These are phyloP conservation scores for Pestalotiopsis fici DNA, from an alignment of 2,329 filamentous ascomycete genomes.

Conservation along the genomic window DNA sequence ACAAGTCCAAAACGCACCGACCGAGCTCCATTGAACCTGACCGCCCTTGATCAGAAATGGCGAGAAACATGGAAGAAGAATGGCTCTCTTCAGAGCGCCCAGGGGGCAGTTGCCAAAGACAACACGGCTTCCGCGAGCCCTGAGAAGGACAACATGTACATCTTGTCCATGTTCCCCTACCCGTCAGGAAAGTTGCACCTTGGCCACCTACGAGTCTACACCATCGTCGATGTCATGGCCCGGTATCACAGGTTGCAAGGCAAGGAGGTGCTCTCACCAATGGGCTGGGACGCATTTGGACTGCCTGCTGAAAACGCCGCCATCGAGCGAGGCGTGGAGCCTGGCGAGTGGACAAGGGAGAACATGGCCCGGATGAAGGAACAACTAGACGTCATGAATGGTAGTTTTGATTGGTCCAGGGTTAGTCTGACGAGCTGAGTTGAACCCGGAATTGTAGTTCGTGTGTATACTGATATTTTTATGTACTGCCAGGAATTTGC, in stretches of 20 bases:
- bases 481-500: slow-evolving; percentile 65
- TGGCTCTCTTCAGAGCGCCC: neutral
- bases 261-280: slow-evolving; percentile 77
- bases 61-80: slow-evolving; percentile 42
- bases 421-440: slow-evolving; percentile 54
- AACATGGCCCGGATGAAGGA: slow-evolving; percentile 87
- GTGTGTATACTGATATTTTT: slow-evolving; percentile 3
- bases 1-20: neutral
- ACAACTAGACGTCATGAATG: slow-evolving; percentile 78
- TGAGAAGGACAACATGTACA: slow-evolving; percentile 55
- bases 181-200: slow-evolving; percentile 85
- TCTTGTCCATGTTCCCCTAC: slow-evolving; percentile 92
- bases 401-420: slow-evolving; percentile 78
- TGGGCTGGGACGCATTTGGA: slow-evolving; percentile 94
- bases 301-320: slow-evolving; percentile 90
- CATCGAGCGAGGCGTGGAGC: slow-evolving; percentile 77
- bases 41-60: slow-evolving; percentile 54
- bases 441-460: neutral
- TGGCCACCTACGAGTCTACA: slow-evolving; percentile 86
- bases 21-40: slow-evolving; percentile 41
- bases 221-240: slow-evolving; percentile 83
- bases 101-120: neutral
- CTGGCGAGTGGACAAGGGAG: slow-evolving; percentile 74
- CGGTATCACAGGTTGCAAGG: slow-evolving; percentile 77
- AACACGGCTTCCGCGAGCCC: slow-evolving; percentile 13